These are phyloP conservation scores for Phytopythium oedochilum DNA, from an alignment of 352 stramenopile species.

Conservation along the genomic window DNA sequence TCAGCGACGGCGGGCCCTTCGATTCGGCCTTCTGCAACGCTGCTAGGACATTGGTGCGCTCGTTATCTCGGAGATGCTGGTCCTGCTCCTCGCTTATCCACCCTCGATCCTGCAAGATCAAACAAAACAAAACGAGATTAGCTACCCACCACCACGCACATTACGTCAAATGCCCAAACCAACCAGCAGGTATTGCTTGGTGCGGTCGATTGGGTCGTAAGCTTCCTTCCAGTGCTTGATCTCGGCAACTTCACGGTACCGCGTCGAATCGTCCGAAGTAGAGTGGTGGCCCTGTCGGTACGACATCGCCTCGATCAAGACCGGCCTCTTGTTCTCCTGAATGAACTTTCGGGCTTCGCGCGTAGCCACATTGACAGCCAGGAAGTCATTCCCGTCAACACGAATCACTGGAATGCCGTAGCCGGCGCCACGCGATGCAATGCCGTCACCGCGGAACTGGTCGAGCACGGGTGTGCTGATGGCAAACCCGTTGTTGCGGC, in stretches of 20 bases:
- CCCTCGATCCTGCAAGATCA: constrained; percentile 50
- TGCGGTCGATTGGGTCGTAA: constrained; percentile 87
- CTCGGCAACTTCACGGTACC: constrained; percentile 92
- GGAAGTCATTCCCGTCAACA: constrained; percentile 97
- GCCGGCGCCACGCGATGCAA: constrained; percentile 90
- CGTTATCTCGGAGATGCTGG: constrained; percentile 72
- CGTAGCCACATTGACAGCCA: constrained; percentile 94
- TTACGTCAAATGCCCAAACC: not conserved
- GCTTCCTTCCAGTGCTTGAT: constrained; percentile 91
- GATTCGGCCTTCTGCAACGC: constrained; percentile 89
- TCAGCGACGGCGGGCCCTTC: constrained; percentile 81
- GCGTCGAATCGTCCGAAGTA: constrained; percentile 97
- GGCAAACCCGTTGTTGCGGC: constrained; percentile 98
- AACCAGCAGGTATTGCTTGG: constrained; percentile 90
- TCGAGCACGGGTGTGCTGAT: constrained; percentile 95
- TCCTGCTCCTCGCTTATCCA: constrained; percentile 90
- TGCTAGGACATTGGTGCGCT: constrained; percentile 82
- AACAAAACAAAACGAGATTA: not conserved
- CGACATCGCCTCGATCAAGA: constrained; percentile 98
- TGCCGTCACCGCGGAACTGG: constrained; percentile 97
- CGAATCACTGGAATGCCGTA: constrained; percentile 97
- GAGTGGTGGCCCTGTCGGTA: constrained; percentile 98
- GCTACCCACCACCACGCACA: not conserved
- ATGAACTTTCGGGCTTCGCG: constrained; percentile 88
- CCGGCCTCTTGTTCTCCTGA: constrained; percentile 82